Base-by-base conservation (phyloP, 495 filamentous ascomycete genomes). In the Massariosphaeria phaeospora region DNA sequence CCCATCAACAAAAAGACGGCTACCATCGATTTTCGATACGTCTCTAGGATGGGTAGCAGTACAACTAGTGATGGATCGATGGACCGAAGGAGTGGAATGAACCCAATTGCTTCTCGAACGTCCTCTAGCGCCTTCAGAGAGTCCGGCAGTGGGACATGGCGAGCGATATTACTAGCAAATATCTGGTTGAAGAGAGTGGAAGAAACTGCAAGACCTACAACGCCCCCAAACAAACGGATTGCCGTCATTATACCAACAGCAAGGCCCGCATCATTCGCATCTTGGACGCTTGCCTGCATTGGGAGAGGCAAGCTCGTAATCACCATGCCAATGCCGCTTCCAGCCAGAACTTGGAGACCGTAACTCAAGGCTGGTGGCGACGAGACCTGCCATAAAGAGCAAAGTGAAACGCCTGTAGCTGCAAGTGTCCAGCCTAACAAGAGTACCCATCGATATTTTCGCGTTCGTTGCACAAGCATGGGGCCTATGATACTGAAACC, bases 191-290 rank as follows among this genome's bases (percentile, higher is more conserved):
- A 71, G 6, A 62, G 48, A 0, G 69, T 63, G 9, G 67, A 62
- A 21, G 52, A 52, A 24, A 74, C 47, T 1, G 74, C 65, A 10
- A 74, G 67, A 10, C 71, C 72, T 11, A 74, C 47, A 1, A 74
- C 61, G 2, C 61, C 68, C 0, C 72, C 72, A 18, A 75, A 65
- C 17, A 74, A 58, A 1, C 72, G 72, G 48, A 73, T 64, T 0
- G 63, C 58, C 0, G 74, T 48, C 4, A 74, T 38, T 2, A 68
- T 46, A 3, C 67, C 71, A 24, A 67, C 63, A 0, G 72, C 71
- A 8, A 73, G 49, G 23, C 71, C 72, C n/a, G 36, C 57, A 44
- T 76, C 72, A 39, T 74, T 69, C 8, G 69, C 69, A 27, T 51
- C 54, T 15, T 44, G 3, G 8, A 66, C 67, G 56, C 69, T 71